Conservation (phyloP, 208 protist species). For the Novymonas esmeraldas region DNA sequence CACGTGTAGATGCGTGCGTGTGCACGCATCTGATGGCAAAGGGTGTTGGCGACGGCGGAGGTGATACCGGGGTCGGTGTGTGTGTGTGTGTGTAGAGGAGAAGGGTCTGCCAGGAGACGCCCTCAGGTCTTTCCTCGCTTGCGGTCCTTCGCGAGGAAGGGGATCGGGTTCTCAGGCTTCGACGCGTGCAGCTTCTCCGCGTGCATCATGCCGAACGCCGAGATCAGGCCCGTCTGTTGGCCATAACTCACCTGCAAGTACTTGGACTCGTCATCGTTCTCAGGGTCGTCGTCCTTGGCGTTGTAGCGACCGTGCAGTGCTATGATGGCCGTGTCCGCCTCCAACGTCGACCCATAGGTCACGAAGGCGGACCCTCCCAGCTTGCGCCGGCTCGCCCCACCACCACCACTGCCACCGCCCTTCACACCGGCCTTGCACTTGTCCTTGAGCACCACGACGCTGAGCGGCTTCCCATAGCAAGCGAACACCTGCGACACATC, state of each 20-base stretch:
- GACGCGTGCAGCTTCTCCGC: slow-evolving; percentile 39
- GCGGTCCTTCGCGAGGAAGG: slow-evolving; percentile 26
- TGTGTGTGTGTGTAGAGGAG: too few relatives aligned
- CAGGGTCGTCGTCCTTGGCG: slow-evolving; percentile 47
- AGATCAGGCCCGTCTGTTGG: slow-evolving; percentile 52
- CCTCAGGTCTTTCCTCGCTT: not conserved
- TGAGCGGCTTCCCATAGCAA: slow-evolving; percentile 72
- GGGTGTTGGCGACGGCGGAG: too few relatives aligned
- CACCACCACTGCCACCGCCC: not conserved
- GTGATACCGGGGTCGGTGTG: too few relatives aligned
- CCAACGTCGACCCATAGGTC: slow-evolving; percentile 59
- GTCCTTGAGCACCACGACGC: slow-evolving; percentile 71
- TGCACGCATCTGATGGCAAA: too few relatives aligned
- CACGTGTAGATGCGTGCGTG: too few relatives aligned
- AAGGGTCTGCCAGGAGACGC: too few relatives aligned
- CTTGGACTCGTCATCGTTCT: slow-evolving; percentile 32
- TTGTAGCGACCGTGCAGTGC: slow-evolving; percentile 65
- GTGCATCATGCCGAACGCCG: slow-evolving; percentile 46
- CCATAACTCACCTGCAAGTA: slow-evolving; percentile 70
- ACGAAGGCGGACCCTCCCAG: slow-evolving; percentile 69
- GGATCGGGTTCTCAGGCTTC: slow-evolving; percentile 58
- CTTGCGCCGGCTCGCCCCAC: slow-evolving; percentile 25
- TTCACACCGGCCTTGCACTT: slow-evolving; percentile 12
- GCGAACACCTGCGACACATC: slow-evolving; percentile 64
- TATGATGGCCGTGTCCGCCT: slow-evolving; percentile 74